phyloP scores from a whole-genome alignment of 306 rosid genomes.

The Fragaria ananassa region DNA sequence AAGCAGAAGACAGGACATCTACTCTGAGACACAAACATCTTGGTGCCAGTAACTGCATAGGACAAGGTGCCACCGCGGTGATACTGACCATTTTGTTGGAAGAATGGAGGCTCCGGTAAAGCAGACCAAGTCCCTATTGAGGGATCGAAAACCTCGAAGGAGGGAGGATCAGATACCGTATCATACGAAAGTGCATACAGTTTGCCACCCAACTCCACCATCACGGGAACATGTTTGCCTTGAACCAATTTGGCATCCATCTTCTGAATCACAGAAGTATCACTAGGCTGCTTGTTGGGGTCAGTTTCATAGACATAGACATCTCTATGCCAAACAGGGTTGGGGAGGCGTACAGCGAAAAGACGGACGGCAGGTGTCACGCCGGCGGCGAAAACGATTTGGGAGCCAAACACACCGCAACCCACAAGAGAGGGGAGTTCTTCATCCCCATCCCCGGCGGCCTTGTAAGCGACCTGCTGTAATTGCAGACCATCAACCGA shows the following conservation, averaged over 20 bases:
- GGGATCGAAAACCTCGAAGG: not conserved
- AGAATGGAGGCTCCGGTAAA: not conserved
- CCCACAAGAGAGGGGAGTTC: not conserved
- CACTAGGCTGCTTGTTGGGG: not conserved
- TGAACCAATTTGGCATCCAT: not conserved
- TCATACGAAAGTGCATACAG: not conserved
- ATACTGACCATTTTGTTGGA: too few species aligned
- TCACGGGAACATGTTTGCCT: not conserved
- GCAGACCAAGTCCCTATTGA: not conserved
- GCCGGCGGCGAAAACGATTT: too few species aligned
- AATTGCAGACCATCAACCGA: not conserved
- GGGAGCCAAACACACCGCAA: not conserved
- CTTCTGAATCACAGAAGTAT: not conserved
- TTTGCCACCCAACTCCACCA: not conserved
- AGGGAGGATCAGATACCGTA: not conserved
- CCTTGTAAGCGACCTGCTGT: not conserved
- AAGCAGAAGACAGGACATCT: too few species aligned
- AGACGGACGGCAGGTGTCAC: too few species aligned
- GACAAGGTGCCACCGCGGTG: too few species aligned
- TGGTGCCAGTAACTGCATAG: not conserved
- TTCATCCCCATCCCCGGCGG: not conserved
- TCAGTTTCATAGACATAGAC: not conserved
- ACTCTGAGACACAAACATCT: not conserved
- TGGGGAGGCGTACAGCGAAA: too few species aligned
- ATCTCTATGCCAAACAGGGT: not conserved